phyloP scores from a whole-genome alignment of 192 early-diverging fungal genomes.

The Pecoramyces ruminantium region DNA sequence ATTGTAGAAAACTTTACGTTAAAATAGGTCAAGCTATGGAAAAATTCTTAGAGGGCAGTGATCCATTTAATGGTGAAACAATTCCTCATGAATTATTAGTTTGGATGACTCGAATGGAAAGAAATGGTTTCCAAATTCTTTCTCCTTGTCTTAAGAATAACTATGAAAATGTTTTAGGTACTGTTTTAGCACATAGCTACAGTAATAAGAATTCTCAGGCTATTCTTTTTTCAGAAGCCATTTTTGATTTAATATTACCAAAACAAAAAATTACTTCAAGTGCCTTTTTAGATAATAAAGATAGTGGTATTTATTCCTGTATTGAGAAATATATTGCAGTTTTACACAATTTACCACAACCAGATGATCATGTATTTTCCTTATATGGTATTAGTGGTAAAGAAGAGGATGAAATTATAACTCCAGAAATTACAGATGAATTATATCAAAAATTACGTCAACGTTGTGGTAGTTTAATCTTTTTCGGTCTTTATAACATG shows the following conservation, averaged over 20 bases:
- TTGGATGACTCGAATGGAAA: constrained; percentile 20
- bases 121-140: constrained; percentile 17
- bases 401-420: constrained; percentile 10
- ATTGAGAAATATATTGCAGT: constrained; percentile 10
- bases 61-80: constrained; percentile 12
- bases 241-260: constrained; percentile 18
- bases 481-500: constrained; percentile 24
- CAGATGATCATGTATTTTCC: background rate
- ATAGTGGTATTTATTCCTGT: constrained; percentile 7
- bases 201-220: constrained; percentile 9
- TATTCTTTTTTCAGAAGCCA: constrained; percentile 1
- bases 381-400: constrained; percentile 5
- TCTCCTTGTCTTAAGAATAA: constrained; percentile 14
- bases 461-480: constrained; percentile 22
- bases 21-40: constrained; percentile 20
- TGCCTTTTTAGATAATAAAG: background rate
- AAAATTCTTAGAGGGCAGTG: constrained; percentile 14
- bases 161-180: constrained; percentile 26
- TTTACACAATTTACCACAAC: constrained; percentile 6
- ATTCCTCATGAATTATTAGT: constrained; percentile 10
- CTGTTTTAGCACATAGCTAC: constrained; percentile 20
- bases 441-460: constrained; percentile 12
- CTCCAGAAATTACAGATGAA: constrained; percentile 12
- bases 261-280: constrained; percentile 3
- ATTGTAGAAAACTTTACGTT: constrained; percentile 3